Evolutionary conservation across 192 early-diverging fungal species (phyloP).

Genomic region (Coemansia sp.): DNA sequence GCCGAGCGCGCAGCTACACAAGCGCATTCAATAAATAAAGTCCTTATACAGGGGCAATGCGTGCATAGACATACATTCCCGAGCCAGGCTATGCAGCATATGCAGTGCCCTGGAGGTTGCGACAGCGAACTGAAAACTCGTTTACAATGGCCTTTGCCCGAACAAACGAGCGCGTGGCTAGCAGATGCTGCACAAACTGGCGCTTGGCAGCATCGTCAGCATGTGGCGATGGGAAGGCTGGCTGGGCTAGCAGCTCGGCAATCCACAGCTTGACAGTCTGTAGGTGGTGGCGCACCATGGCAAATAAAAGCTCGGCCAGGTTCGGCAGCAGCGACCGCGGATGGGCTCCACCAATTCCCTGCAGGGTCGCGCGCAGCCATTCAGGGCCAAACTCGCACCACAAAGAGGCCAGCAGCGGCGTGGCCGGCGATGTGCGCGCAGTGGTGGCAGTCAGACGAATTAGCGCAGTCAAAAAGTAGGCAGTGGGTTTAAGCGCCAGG

Average conservation of each 20-base stretch:
- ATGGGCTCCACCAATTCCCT: conserved; percentile 41
- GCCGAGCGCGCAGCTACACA: no score
- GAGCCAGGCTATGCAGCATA: neutral
- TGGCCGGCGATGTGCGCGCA: neutral
- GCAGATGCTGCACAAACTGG: conserved; percentile 27
- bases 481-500: conserved; percentile 37
- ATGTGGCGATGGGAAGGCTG: conserved; percentile 35
- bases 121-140: conserved; percentile 42
- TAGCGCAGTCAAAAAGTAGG: conserved; percentile 36
- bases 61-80: neutral
- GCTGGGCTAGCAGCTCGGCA: conserved; percentile 23
- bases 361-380: conserved; percentile 42
- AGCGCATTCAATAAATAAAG: no score
- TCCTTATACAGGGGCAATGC: neutral
- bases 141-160: conserved; percentile 23
- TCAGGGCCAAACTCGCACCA: conserved; percentile 31
- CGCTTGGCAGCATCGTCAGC: conserved; percentile 28
- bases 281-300: conserved; percentile 40
- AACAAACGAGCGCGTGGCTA: conserved; percentile 35
- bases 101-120: conserved; percentile 40
- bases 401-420: conserved; percentile 10
- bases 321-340: conserved; percentile 49
- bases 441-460: conserved; percentile 25
- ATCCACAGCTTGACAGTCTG: conserved; percentile 12
- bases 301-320: conserved; percentile 45